A percentile compares a stretch with the other conserved stretches of the same genome.
phyloP scores from a whole-genome alignment of 805 yeast genomes.

The Candida tammaniensis region DNA sequence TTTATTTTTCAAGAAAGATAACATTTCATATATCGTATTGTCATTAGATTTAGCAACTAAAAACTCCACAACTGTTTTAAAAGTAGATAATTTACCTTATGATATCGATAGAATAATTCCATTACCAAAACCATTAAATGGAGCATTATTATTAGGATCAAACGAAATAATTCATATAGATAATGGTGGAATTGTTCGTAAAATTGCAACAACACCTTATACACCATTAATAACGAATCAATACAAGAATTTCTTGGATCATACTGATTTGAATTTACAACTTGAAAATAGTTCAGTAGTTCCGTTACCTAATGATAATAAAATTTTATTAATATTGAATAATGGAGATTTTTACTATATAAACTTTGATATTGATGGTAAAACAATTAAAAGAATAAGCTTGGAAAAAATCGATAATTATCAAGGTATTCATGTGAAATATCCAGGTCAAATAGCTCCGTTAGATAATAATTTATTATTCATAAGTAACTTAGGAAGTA shows the following conservation, averaged over 20 bases:
- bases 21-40: conserved; percentile 56
- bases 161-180: conserved; percentile 80
- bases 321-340: conserved; percentile 28
- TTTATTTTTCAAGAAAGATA: conserved; percentile 59
- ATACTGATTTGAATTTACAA: conserved; percentile 47
- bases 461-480: conserved; percentile 49
- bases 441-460: conserved; percentile 41
- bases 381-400: conserved; percentile 33
- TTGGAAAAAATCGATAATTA: conserved; percentile 32
- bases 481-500: conserved; percentile 59
- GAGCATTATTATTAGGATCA: conserved; percentile 67
- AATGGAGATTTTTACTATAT: conserved; percentile 34
- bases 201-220: conserved; percentile 60
- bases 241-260: conserved; percentile 41
- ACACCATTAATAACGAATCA: conserved; percentile 38
- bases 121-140: conserved; percentile 62
- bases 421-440: conserved; percentile 32
- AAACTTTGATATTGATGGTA: conserved; percentile 41
- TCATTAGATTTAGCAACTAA: conserved; percentile 62
- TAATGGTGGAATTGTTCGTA: conserved; percentile 65
- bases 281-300: conserved; percentile 50
- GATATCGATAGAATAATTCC: conserved; percentile 68
- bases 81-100: conserved; percentile 65
- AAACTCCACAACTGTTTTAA: conserved; percentile 64
- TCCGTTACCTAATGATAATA: conserved; percentile 35